A percentile compares a stretch with the other conserved stretches of the same genome.
Conservation (phyloP, 352 stramenopile genomes). For the Blastocystis sp. region DNA sequence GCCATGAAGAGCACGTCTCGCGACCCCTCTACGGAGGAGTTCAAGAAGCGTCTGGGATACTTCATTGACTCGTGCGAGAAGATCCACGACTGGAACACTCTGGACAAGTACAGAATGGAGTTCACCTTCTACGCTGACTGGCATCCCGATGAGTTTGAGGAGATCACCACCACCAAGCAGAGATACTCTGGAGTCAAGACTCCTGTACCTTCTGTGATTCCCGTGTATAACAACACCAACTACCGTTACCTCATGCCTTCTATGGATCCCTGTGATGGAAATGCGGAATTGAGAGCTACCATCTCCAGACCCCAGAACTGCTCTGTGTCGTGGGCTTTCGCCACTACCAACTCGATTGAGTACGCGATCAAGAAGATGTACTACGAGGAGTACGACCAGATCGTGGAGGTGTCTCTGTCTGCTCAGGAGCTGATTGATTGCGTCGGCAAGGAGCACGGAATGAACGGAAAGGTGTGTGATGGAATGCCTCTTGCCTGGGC, state of each 20-base stretch:
- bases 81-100: not conserved
- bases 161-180: not conserved
- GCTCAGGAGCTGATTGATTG: constrained; percentile 7
- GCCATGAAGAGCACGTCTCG: not conserved
- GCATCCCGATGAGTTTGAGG: constrained; percentile 4
- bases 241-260: not conserved
- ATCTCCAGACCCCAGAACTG: not conserved
- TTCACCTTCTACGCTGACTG: constrained; percentile 1
- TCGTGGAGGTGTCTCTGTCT: not conserved
- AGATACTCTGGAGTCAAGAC: not conserved
- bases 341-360: not conserved
- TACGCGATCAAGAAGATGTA: constrained; percentile 1
- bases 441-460: not conserved
- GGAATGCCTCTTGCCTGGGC: not conserved
- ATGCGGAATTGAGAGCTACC: not conserved
- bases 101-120: not conserved
- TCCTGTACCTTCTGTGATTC: not conserved
- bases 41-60: not conserved
- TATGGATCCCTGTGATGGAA: not conserved
- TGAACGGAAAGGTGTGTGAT: not conserved
- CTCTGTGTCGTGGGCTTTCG: not conserved
- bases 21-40: not conserved
- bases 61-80: not conserved
- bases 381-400: not conserved
- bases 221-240: not conserved